Conservation (phyloP, 805 yeast species). For the Suhomyces sp. region DNA sequence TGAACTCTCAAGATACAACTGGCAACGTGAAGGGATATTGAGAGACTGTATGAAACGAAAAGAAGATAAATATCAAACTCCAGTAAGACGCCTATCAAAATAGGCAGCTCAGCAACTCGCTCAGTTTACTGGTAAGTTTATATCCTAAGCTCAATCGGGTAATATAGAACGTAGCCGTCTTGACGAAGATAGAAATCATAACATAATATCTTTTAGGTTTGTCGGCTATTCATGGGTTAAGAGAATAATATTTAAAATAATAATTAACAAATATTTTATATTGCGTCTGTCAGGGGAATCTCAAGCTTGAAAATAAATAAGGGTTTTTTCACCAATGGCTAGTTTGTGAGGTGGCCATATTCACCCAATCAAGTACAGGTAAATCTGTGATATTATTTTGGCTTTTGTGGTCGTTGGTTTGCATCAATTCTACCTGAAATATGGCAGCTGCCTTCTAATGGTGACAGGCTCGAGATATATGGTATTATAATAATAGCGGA, state of each 20-base stretch:
- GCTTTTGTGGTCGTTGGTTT: not conserved
- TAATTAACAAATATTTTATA: not conserved
- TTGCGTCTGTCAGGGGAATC: conserved; percentile 3
- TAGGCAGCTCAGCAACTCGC: not conserved
- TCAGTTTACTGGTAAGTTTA: not conserved
- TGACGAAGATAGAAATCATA: conserved; percentile 2
- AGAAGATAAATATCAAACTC: not conserved
- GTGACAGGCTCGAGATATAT: not conserved
- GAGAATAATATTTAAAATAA: not conserved
- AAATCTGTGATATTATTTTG: not conserved
- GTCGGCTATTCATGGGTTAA: not conserved
- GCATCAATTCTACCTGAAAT: not conserved
- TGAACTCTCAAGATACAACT: not conserved
- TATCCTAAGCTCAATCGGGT: not conserved
- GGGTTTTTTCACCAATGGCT: not conserved
- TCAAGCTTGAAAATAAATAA: not conserved
- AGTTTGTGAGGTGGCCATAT: not conserved
- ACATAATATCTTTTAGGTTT: not conserved
- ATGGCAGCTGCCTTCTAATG: not conserved
- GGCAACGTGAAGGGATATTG: not conserved
- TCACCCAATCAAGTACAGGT: not conserved
- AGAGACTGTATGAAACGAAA: not conserved
- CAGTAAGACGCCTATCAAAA: not conserved
- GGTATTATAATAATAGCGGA: not conserved
- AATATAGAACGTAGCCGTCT: not conserved